Evolutionary conservation across 352 stramenopile species (phyloP), one percentile per base, ranked within the genome.

Genomic region (Phytophthora hybrid): DNA sequence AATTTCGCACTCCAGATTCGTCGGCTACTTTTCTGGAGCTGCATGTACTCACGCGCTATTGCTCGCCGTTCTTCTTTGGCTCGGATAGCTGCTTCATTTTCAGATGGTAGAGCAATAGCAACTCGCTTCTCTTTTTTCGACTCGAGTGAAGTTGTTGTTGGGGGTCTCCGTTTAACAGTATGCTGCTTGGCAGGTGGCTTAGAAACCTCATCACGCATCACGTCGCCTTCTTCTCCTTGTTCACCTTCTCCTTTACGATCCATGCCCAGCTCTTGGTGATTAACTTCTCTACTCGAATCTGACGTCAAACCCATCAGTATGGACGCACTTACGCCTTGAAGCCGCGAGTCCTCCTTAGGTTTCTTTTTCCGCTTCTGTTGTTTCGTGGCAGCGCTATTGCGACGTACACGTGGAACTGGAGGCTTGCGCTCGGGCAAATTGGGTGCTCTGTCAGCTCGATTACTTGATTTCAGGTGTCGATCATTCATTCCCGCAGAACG

Each of bases 41-140:
- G 55, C 74, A 94, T 93, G 34, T 85, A 92, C 57, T 93, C 88
- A 13, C 88, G 72, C 19, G 83, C 88, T 21, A 91, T 65, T 26
- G 75, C 85, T 58, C 88, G 76, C n/a, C 88, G 69, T 41, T 92
- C 69, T 18, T 77, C 55, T 4, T 66, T 78, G 37, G 89, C 82
- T 74, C 62, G 34, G n/a, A 32, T 26, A 19, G 56, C 58, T 21
- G 66, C 69, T 41, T 65, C 14, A 19, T 26, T 29, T 49, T 65
- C 59, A 54, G 32, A 11, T 44, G 29, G 21, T 21, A 59, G 26
- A 13, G n/a, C 4, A 9, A 18, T 31, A 37, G 16, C n/a, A 31
- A 6, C 59, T 23, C 70, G 63, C 44, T 71, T 71, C n/a, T 70
- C 64, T n/a, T 47, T 74, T 59, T 71, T 63, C 18, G 32, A 59